Base-by-base conservation (phyloP, 108 stramenopile species). In the Nannochloropsis oceanica region DNA sequence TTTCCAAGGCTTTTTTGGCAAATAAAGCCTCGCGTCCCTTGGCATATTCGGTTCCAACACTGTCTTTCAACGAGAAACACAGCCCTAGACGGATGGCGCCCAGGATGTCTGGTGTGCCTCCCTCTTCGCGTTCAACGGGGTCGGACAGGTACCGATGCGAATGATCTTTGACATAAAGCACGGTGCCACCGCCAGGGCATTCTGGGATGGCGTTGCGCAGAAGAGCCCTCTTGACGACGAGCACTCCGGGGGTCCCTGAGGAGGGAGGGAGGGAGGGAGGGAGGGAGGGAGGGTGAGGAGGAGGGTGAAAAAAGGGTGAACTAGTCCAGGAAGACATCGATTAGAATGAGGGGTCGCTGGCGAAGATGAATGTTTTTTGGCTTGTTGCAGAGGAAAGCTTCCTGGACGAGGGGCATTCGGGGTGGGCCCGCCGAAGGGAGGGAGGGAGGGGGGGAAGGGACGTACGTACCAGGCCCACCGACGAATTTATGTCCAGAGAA, bases 41-140 rank as follows among this genome's bases (percentile, higher is more conserved):
- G 43, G 27, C 34, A 9, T 73, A 73, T 5, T 18, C 46, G 12
- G 46, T 0, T 3, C 84, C 80, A 50, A 85, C 46, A 44, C 89
- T 82, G 79, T 93, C 85, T 84, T 95, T 94, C 59, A 95, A 90
- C 82, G 93, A 86, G 84, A 96, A 91, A 22, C 92, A 92, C 43
- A 98, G 89, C 25, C 97, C 99, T 27, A 94, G 90, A 11, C 97
- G 89, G 82, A 95, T 92, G 84, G 95, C 93, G 11, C 96, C 96
- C 43, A 95, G 87, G 8, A 98, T 93, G 88, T 97, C 93, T 1
- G 97, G 97, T n/a, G 97, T 96, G 12, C 99, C 99, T 0, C 96
- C 99, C 91, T 99, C 99, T 87, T 97, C 97, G 81, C 99, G 88
- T 87, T 98, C 97, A 13, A 96, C 94, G 27, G 94, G 94, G 91